Evolutionary conservation across 2,329 filamentous ascomycete genomes (phyloP).

Genomic region (Cyclaneusma minus): DNA sequence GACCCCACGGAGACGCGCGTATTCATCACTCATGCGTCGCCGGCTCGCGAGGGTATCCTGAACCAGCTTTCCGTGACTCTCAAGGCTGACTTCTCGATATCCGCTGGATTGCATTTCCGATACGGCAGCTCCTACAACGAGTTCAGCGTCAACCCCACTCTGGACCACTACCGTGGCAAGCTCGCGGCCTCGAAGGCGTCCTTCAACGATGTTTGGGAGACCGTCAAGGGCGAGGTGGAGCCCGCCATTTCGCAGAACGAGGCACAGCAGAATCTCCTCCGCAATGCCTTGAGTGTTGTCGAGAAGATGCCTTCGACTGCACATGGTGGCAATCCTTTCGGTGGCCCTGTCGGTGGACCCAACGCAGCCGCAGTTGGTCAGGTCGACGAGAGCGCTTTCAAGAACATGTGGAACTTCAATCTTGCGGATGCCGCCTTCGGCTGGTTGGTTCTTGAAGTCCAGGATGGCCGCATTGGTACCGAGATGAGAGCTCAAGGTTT

Average conservation of each 20-base stretch:
- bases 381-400: conserved; percentile 97
- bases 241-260: conserved; percentile 88
- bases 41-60: conserved; percentile 85
- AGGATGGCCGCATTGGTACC: conserved; percentile 88
- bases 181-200: conserved; percentile 94
- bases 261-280: conserved; percentile 79
- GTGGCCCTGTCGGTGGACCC: conserved; percentile 61
- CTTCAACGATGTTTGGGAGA: conserved; percentile 99
- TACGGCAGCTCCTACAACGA: conserved; percentile 99
- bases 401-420: conserved; percentile 99
- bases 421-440: conserved; percentile 94
- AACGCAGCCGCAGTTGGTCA: conserved; percentile 57
- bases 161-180: conserved; percentile 97
- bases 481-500: conserved; percentile 98
- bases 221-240: conserved; percentile 89
- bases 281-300: conserved; percentile 86
- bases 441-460: conserved; percentile 86
- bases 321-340: conserved; percentile 92
- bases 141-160: conserved; percentile 94
- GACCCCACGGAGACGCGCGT: conserved; percentile 94
- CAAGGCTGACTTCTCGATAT: conserved; percentile 97
- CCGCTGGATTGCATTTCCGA: conserved; percentile 91
- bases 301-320: conserved; percentile 95
- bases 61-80: conserved; percentile 96
- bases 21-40: conserved; percentile 93